These are phyloP conservation scores for Prunus dulcis DNA, from an alignment of 306 rosid species.

Conservation along the genomic window DNA sequence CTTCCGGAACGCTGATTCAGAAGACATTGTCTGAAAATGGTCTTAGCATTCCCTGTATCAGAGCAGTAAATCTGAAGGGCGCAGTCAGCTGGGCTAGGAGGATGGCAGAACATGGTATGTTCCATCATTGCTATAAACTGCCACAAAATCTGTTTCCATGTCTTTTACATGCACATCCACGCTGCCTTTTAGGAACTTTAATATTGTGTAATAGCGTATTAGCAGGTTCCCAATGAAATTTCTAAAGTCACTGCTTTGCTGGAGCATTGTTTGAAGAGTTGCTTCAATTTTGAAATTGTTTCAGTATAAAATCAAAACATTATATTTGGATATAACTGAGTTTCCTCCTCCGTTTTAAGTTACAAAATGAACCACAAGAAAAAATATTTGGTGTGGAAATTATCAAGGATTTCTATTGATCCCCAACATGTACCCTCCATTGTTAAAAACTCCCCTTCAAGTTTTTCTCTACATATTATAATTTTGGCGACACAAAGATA, in stretches of 20 bases:
- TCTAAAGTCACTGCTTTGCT: no score
- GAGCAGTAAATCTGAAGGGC: constrained; percentile 21
- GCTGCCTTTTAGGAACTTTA: not conserved
- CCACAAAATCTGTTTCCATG: not conserved
- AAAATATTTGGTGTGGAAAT: not conserved
- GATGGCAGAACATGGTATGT: constrained; percentile 29
- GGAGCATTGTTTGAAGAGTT: not conserved
- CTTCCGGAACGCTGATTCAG: constrained; percentile 26
- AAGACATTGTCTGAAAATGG: constrained; percentile 23
- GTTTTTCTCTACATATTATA: not conserved
- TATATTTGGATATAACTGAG: no score
- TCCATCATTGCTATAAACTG: not conserved
- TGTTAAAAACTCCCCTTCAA: not conserved
- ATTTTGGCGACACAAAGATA: not conserved
- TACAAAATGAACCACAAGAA: no score
- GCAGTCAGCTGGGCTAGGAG: constrained; percentile 25
- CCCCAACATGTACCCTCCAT: not conserved
- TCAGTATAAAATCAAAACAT: not conserved
- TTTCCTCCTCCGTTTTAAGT: no score
- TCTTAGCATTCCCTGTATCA: constrained; percentile 26
- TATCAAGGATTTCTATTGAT: not conserved
- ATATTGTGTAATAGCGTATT: not conserved
- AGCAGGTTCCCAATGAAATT: not conserved
- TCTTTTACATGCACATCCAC: not conserved
- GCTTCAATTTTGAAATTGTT: not conserved